Evolutionary conservation across 805 yeast genomes (phyloP), one percentile per base, ranked within the genome.

Genomic region (Pichia exigua): DNA sequence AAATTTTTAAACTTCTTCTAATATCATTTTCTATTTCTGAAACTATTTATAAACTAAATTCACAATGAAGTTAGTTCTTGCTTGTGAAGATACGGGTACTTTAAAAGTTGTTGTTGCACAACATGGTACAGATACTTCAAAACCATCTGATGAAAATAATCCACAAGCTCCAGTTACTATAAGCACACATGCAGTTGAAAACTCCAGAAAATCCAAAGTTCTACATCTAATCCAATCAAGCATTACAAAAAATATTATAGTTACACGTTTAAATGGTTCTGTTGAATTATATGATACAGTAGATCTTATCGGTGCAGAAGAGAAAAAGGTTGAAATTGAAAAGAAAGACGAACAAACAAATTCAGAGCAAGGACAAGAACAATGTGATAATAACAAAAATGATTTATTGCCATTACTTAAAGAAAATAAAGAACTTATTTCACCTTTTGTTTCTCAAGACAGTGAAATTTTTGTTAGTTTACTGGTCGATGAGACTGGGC

Each of bases 121-220:
- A 20, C 70, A 75, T 48, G 92, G 91, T 0, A 83, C 92, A 0
- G 95, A 91, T 61, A 89, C 96, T 3, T 85, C 96, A 7, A 72
- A 74, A 42, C 81, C 83, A 61, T 15, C 38, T 9, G 45, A 46
- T 26, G 50, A 51, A 30, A 21, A 45, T 17, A 9, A 24, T 18
- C 42, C 44, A 15, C 32, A 77, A 35, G 84, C 85, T 0, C 95
- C 95, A 0, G 74, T 72, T 47, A 68, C 78, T 21, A 72, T 83
- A 13, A 59, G 59, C 10, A 69, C 69, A 24, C 48, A 55, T 24
- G 64, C 66, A 45, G 57, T 49, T 35, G 68, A 61, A 21, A 45
- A 45, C n/a, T 57, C 67, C 0, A 64, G 71, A 46, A 59, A 56
- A 45, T 60, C 72, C 13, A 69, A 71, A 50, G 66, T 79, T 15